Evolutionary conservation across 305 asterid species (phyloP).

Genomic region (Fraxinus greggii): DNA sequence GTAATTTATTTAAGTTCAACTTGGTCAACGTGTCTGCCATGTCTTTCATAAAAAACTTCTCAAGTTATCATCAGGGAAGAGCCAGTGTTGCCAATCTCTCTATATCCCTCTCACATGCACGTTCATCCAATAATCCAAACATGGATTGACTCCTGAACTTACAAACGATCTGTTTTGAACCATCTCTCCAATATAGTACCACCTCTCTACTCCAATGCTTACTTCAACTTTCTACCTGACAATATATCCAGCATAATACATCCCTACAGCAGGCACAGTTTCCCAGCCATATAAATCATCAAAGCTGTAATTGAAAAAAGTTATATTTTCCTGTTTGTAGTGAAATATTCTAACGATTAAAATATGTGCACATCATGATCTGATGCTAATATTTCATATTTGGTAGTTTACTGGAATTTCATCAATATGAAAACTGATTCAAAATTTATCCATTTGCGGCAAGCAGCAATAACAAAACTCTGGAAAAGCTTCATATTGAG

Average conservation of each 20-base stretch:
- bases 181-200: background rate
- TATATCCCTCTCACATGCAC: background rate
- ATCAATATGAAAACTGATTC: background rate
- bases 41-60: background rate
- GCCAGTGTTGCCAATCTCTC: background rate
- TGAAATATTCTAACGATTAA: background rate
- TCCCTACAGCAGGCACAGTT: background rate
- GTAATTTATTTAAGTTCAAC: background rate
- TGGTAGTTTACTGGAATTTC: background rate
- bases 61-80: background rate
- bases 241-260: background rate
- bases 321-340: background rate
- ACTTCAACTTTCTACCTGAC: background rate
- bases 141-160: background rate
- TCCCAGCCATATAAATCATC: background rate
- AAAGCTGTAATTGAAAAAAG: background rate
- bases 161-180: background rate
- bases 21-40: background rate
- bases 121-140: background rate
- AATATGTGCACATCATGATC: background rate
- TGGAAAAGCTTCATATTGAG: background rate
- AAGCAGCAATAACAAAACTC: background rate
- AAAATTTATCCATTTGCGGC: background rate
- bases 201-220: background rate
- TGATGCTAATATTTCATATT: background rate